Percentiles rank a stretch among this genome's conserved stretches.
phyloP scores from a whole-genome alignment of 441 rosid species.

The Cnidoscolus chayamansa region DNA sequence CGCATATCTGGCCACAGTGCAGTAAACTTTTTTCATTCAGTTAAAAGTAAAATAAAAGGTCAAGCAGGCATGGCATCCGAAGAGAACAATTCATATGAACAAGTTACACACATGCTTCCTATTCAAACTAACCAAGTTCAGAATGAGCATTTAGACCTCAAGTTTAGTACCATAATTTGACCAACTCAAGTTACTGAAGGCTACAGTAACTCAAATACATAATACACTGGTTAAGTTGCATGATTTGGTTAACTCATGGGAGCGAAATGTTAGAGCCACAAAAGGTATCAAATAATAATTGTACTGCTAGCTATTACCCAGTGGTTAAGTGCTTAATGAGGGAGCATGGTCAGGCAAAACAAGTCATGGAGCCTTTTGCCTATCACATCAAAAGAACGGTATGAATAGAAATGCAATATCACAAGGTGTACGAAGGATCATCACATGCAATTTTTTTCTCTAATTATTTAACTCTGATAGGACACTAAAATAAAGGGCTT shows the following conservation, averaged over 20 bases:
- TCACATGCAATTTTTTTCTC: neutral
- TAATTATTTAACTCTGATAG: neutral
- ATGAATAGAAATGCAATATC: neutral
- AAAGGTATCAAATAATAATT: neutral
- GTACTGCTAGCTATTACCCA: neutral
- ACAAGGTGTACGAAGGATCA: neutral
- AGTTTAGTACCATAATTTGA: neutral
- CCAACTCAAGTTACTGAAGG: neutral
- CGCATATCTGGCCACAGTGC: conserved; percentile 52
- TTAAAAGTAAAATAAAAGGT: neutral
- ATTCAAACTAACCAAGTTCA: neutral
- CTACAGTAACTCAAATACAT: neutral
- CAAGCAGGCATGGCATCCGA: conserved; percentile 1
- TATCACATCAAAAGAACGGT: neutral
- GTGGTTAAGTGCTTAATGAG: neutral
- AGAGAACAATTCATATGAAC: neutral
- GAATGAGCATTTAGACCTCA: neutral
- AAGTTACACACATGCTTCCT: neutral
- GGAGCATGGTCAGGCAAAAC: neutral
- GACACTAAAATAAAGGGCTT: neutral
- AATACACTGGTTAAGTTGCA: neutral
- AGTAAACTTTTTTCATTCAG: neutral
- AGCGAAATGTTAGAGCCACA: neutral
- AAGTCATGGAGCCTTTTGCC: neutral
- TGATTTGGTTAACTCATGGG: neutral